Percentiles rank a stretch among this genome's conserved stretches.
phyloP scores from a whole-genome alignment of 768 basidiomycete species.

The Mycena maculata region DNA sequence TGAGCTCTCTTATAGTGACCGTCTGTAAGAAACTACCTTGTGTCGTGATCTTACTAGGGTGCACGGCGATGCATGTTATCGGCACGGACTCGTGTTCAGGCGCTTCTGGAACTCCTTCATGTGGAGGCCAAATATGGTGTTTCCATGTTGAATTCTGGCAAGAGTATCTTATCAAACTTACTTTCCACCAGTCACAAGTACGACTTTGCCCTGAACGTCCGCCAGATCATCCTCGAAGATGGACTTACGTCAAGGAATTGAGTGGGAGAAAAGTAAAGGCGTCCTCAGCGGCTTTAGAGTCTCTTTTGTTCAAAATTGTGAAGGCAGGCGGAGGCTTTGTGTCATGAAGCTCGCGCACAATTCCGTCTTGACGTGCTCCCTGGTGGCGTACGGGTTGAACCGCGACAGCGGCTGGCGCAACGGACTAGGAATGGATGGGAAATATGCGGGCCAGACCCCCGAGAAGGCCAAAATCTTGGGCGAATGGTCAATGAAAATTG shows the following conservation, averaged over 20 bases:
- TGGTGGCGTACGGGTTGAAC: no score
- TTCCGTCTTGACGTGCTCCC: no score
- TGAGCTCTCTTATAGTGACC: no score
- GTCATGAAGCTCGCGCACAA: no score
- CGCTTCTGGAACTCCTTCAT: constrained; percentile 56
- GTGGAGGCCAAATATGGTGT: constrained; percentile 44
- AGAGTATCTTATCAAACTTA: constrained; percentile 42
- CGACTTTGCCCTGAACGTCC: constrained; percentile 59
- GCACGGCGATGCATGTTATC: constrained; percentile 42
- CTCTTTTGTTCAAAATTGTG: no score
- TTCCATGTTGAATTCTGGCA: background rate
- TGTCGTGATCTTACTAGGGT: constrained; percentile 48
- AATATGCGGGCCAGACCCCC: no score
- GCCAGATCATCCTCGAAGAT: constrained; percentile 54
- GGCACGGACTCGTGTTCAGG: constrained; percentile 42
- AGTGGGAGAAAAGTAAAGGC: background rate
- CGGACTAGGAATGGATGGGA: no score
- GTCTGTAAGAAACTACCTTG: background rate
- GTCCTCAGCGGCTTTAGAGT: no score
- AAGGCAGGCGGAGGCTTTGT: no score
- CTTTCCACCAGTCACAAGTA: constrained; percentile 64
- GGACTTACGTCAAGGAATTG: constrained; percentile 33
- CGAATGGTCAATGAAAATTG: no score
- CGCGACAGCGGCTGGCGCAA: no score
- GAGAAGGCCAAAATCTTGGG: no score